Evolutionary conservation across 1,284 basidiomycete species (phyloP).

Genomic region (Cutaneotrichosporon spelunceum): DNA sequence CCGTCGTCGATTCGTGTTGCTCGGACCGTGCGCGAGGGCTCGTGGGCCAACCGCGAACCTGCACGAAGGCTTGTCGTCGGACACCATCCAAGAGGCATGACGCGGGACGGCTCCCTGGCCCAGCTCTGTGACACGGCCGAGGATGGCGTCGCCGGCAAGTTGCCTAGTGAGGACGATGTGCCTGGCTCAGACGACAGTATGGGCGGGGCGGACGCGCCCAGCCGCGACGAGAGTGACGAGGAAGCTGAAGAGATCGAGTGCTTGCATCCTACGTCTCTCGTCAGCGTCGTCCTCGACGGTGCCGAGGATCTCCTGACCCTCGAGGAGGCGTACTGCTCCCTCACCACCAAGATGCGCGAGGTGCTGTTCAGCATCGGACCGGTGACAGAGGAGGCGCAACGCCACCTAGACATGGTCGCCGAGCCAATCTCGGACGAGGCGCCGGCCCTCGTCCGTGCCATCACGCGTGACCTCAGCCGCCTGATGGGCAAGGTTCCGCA

Average conservation of each 20-base stretch:
- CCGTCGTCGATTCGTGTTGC: slow-evolving; percentile 40
- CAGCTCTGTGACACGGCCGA: slow-evolving; percentile 19
- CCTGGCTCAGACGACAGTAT: slow-evolving; percentile 37
- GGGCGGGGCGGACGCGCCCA: neutral
- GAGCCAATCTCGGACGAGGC: slow-evolving; percentile 41
- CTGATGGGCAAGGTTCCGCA: slow-evolving; percentile 42
- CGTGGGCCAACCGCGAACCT: slow-evolving; percentile 46
- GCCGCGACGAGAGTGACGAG: slow-evolving; percentile 32
- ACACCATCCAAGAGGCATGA: slow-evolving; percentile 20
- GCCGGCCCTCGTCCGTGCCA: slow-evolving; percentile 43
- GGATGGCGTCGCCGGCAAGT: slow-evolving; percentile 9
- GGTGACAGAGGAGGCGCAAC: slow-evolving; percentile 1
- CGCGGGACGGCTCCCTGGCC: slow-evolving; percentile 12
- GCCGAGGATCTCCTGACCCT: slow-evolving; percentile 46
- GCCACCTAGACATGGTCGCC: neutral
- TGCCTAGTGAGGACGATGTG: slow-evolving; percentile 23
- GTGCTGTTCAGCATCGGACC: slow-evolving; percentile 25
- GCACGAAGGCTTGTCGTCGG: slow-evolving; percentile 41
- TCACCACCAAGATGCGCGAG: slow-evolving; percentile 31
- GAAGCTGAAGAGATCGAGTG: slow-evolving; percentile 38
- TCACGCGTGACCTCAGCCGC: slow-evolving; percentile 42
- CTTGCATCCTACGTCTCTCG: slow-evolving; percentile 35
- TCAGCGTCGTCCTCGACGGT: slow-evolving; percentile 43
- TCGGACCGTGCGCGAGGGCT: slow-evolving; percentile 44
- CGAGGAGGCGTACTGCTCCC: slow-evolving; percentile 46